Evolutionary conservation across 192 early-diverging fungal species (phyloP), one percentile per base, ranked within the genome.

Genomic region (Podochytrium sp.): DNA sequence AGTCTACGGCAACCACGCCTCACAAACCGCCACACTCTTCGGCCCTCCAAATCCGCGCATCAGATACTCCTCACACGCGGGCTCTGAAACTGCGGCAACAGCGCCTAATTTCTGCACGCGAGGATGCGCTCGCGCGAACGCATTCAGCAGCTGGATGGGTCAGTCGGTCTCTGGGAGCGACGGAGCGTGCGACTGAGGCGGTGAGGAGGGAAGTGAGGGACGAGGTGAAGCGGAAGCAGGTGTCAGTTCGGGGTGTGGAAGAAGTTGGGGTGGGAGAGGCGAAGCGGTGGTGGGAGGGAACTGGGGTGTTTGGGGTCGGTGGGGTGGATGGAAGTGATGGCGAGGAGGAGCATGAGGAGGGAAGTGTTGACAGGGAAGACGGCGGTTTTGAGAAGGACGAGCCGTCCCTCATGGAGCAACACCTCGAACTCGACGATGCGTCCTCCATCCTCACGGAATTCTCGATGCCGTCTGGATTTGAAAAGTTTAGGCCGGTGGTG

Each of bases 31-130:
- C 55, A 57, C 55, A 10, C 27, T 12, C n/a, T 32, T 12, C 39
- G 35, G n/a, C 32, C 2, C 65, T 67, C 23, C 42, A 53, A 67
- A 33, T 67, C 12, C 47, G 30, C 0, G 12, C 65, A 53, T 33
- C 47, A 16, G 65, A 67, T 32, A 67, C 65, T 20, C 65, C 65
- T 30, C 65, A 67, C 41, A 67, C 65, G 6, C 65, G 65, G 1
- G 65, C 65, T 18, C 50, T 67, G 12, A 67, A 67, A 35, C n/a
- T 67, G 10, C 41, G 65, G 18, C 47, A 47, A 37, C 65, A 52
- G 32, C 47, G 47, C 12, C 42, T 67, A 20, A 25, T 67, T 3
- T 10, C 29, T n/a, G 61, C 61, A 39, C 30, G 38, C 16, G 38
- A 63, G 18, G 61, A 35, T 18, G 61, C 61, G 4, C 38, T 20